Evolutionary conservation across 768 basidiomycete species (phyloP).

Genomic region (Favolaschia claudopus): DNA sequence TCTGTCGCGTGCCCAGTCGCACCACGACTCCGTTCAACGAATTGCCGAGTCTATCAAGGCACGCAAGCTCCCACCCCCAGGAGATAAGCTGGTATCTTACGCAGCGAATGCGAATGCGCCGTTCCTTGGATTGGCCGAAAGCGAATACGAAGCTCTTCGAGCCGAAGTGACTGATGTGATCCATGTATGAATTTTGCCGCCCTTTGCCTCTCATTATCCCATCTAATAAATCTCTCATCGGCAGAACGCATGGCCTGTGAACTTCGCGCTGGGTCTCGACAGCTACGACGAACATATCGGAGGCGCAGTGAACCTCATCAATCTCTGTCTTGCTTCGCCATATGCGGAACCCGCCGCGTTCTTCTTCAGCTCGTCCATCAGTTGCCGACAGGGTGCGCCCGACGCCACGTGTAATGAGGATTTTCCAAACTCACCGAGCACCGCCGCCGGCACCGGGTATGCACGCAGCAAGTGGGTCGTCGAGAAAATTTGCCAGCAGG

Average conservation of each 20-base stretch:
- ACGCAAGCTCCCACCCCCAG: slow-evolving; percentile 38
- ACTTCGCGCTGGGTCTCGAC: slow-evolving; percentile 54
- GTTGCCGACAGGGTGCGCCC: slow-evolving; percentile 40
- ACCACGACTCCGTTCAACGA: slow-evolving; percentile 50
- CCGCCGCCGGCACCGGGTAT: slow-evolving; percentile 44
- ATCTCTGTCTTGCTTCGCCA: slow-evolving; percentile 51
- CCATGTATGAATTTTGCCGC: slow-evolving; percentile 40
- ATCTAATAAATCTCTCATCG: not conserved
- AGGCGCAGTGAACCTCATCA: slow-evolving; percentile 58
- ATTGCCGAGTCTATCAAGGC: slow-evolving; percentile 49
- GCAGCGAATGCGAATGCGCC: slow-evolving; percentile 51
- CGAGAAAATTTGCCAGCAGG: slow-evolving; percentile 59
- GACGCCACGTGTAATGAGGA: slow-evolving; percentile 41
- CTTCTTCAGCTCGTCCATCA: slow-evolving; percentile 61
- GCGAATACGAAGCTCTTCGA: slow-evolving; percentile 45
- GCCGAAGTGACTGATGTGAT: slow-evolving; percentile 51
- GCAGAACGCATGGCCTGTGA: slow-evolving; percentile 65
- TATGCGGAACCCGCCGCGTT: slow-evolving; percentile 44
- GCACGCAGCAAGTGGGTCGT: slow-evolving; percentile 60
- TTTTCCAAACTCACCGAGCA: slow-evolving; percentile 41
- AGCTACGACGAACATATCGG: slow-evolving; percentile 52
- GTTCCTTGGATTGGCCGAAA: slow-evolving; percentile 48
- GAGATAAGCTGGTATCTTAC: slow-evolving; percentile 44
- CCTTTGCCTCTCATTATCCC: not conserved
- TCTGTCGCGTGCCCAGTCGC: slow-evolving; percentile 56